Evolutionary conservation across 2,329 filamentous ascomycete species (phyloP).

Genomic region (Periconia digitata): DNA sequence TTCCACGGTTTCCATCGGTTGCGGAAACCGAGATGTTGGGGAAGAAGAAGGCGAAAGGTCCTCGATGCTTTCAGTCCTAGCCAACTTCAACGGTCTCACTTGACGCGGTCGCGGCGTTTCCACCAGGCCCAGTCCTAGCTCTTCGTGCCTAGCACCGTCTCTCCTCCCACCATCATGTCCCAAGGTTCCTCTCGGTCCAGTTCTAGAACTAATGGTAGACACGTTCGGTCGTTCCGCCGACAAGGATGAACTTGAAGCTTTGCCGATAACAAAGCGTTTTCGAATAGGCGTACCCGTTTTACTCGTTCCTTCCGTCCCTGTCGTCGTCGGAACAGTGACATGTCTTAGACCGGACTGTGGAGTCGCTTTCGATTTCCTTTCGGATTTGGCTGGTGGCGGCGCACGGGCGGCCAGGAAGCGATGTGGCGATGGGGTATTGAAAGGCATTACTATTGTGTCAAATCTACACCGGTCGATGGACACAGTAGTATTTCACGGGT

Average conservation of each 20-base stretch:
- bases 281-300: constrained; percentile 5
- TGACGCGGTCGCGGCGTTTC: not conserved
- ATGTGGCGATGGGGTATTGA: constrained; percentile 35
- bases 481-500: no score
- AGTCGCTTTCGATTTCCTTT: constrained; percentile 22
- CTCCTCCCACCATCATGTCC: not conserved
- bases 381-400: constrained; percentile 12
- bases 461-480: constrained; percentile 10
- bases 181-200: not conserved
- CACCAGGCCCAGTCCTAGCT: not conserved
- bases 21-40: constrained; percentile 2
- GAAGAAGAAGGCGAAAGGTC: constrained; percentile 27
- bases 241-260: not conserved
- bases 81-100: constrained; percentile 18
- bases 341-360: constrained; percentile 28
- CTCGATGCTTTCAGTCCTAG: constrained; percentile 39
- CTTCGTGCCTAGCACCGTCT: not conserved
- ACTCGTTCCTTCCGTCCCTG: constrained; percentile 6
- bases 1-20: constrained; percentile 19
- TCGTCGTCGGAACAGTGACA: not conserved
- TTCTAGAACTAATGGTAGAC: not conserved
- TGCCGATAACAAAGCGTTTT: not conserved
- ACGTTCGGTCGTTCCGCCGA: no score
- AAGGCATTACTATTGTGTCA: constrained; percentile 26
- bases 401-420: constrained; percentile 31